Percentiles rank a stretch among this genome's conserved stretches.
Evolutionary conservation across 2,329 filamentous ascomycete genomes (phyloP).

Genomic region (Claviceps sorghi): DNA sequence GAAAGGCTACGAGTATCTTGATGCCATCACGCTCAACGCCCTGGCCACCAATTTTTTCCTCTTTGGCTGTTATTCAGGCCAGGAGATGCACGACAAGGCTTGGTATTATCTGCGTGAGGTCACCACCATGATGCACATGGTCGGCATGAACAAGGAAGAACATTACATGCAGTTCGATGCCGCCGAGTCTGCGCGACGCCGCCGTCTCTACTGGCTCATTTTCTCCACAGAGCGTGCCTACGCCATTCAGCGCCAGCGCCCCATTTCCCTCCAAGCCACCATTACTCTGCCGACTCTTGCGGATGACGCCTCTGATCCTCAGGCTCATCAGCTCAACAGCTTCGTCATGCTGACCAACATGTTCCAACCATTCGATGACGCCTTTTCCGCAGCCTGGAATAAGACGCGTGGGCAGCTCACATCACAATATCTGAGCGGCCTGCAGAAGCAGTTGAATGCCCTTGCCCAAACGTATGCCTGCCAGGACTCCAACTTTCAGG

Average conservation of each 20-base stretch:
- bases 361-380: conserved; percentile 52
- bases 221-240: conserved; percentile 61
- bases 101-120: conserved; percentile 72
- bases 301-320: conserved; percentile 44
- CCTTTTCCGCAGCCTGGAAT: conserved; percentile 51
- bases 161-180: conserved; percentile 44
- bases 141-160: conserved; percentile 47
- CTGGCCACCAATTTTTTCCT: conserved; percentile 67
- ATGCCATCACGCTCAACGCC: conserved; percentile 39
- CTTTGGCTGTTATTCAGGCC: conserved; percentile 55
- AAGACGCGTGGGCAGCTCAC: conserved; percentile 45
- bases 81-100: conserved; percentile 60
- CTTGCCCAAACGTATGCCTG: conserved; percentile 37
- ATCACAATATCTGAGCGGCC: conserved; percentile 36
- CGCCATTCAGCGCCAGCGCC: conserved; percentile 54
- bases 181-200: conserved; percentile 45
- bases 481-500: conserved; percentile 37
- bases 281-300: conserved; percentile 49
- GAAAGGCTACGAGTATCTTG: conserved; percentile 46
- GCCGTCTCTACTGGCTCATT: conserved; percentile 59
- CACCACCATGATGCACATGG: conserved; percentile 51
- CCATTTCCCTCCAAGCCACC: conserved; percentile 54
- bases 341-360: conserved; percentile 48
- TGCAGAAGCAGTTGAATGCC: conserved; percentile 50
- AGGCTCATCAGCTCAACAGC: conserved; percentile 35